Base-by-base conservation (phyloP, 805 yeast species). In the Candida orba region DNA sequence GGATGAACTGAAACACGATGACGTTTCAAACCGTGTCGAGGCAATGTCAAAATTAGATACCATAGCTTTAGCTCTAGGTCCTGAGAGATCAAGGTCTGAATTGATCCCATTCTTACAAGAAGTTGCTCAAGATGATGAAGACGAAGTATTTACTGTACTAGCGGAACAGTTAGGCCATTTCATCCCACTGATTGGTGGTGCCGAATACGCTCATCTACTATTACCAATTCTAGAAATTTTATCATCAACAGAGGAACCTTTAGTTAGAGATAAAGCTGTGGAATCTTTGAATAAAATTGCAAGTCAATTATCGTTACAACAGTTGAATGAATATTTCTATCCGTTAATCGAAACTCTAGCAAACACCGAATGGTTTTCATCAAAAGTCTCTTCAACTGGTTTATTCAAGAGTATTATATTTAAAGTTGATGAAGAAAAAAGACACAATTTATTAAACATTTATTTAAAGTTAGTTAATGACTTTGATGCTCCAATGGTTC, bases 1-100 rank as follows among this genome's bases (percentile, higher is more conserved):
- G 87, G 99, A 95, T 63, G 99, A 95, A 66, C 76, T 93, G 64
- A 86, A 86, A 67, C 97, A 91, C 63, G 99, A 93, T 60, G 99
- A 93, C 61, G 91, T 91, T 34, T 77, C 95, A 23, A 84, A 90
- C 57, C 75, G 99, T 48, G 91, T 93, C 20, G 87, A 82, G 52
- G 98, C 98, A 36, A 90, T 93, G 95, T 85, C 84, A 57, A 80
- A 93, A 53, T 72, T 95, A 52, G 95, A 90, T 53, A 91, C 97
- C 30, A 91, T 93, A 58, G 95, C 98, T 30, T 71, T 88, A 41
- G 99, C 98, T 3, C 69, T 93, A 45, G 99, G 99, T 8, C 90
- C 93, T 7, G 95, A 88, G 62, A 77, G 98, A 58, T 85, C 98
- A 10, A 74, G 96, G 47, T 75, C 75, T 38, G 99, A 93, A 62